Percentiles rank a stretch among this genome's conserved stretches.
Evolutionary conservation across 192 early-diverging fungal species (phyloP).

Genomic region (Ambispora gerdemannii): DNA sequence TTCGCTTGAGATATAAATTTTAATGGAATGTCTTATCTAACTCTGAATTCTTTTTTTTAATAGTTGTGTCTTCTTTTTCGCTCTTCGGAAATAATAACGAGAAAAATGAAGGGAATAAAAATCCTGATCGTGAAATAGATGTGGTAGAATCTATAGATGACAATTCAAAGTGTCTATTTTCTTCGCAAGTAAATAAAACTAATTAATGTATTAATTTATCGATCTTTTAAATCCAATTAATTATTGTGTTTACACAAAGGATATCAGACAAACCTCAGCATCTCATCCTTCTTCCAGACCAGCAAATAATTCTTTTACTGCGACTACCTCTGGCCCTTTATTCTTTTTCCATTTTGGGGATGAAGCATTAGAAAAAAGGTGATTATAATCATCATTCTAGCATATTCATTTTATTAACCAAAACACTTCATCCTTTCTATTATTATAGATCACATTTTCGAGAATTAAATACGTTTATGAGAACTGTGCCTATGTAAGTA

Average conservation of each 20-base stretch:
- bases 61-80: neutral
- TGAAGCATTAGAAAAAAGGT: conserved; percentile 6
- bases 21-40: too few species aligned
- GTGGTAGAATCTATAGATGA: neutral
- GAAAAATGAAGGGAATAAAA: neutral
- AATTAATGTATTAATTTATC: too few species aligned
- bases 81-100: neutral
- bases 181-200: neutral
- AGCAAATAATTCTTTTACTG: neutral
- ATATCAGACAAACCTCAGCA: too few species aligned
- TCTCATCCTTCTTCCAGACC: neutral
- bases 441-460: conserved; percentile 19
- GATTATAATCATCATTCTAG: neutral
- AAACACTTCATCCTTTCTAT: neutral
- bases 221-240: neutral
- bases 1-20: too few species aligned
- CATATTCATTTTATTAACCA: neutral
- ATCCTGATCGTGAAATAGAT: neutral
- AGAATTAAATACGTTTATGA: conserved; percentile 43
- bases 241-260: neutral
- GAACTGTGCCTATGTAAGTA: conserved; percentile 43
- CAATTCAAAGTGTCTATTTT: neutral
- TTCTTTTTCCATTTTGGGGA: conserved; percentile 31
- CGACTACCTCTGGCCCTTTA: neutral
- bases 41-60: too few species aligned